phyloP scores from a whole-genome alignment of 2,329 filamentous ascomycete species.

The Fusarium cyanostomum region DNA sequence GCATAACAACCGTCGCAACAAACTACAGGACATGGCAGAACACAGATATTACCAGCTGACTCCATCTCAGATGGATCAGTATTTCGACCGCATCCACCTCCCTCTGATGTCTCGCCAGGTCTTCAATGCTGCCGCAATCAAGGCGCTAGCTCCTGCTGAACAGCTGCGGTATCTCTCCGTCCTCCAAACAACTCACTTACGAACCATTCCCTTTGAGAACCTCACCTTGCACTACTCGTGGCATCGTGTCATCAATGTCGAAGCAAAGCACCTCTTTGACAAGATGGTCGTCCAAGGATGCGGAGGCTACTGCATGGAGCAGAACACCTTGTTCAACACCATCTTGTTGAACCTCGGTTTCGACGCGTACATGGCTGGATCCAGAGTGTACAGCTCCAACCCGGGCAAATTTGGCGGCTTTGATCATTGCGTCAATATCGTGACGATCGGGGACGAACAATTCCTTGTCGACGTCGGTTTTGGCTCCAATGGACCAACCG shows the following conservation, averaged over 20 bases:
- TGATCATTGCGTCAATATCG: conserved; percentile 18
- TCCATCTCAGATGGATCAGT: conserved; percentile 1
- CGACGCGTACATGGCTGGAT: conserved; percentile 6
- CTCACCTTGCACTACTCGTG: conserved; percentile 28
- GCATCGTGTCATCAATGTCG: conserved; percentile 5
- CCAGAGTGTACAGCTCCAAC: conserved; percentile 8
- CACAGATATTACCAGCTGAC: background rate
- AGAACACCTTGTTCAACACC: conserved; percentile 19
- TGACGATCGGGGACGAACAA: background rate
- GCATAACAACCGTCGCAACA: background rate
- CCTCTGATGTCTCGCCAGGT: background rate
- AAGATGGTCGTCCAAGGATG: conserved; percentile 19
- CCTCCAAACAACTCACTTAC: conserved; percentile 3
- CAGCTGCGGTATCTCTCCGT: conserved; percentile 1
- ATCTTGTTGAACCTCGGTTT: conserved; percentile 8
- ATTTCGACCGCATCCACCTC: conserved; percentile 13
- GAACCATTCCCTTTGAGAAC: conserved; percentile 13
- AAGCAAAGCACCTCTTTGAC: conserved; percentile 9
- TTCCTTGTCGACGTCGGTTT: conserved; percentile 24
- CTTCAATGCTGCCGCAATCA: background rate
- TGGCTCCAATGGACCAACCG: background rate
- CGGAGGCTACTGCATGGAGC: conserved; percentile 29
- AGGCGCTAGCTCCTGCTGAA: background rate
- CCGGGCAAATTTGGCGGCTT: background rate
- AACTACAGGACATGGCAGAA: background rate